Base-by-base conservation (phyloP, 371 early-diverging fungal species). In the Smittium culicis region DNA sequence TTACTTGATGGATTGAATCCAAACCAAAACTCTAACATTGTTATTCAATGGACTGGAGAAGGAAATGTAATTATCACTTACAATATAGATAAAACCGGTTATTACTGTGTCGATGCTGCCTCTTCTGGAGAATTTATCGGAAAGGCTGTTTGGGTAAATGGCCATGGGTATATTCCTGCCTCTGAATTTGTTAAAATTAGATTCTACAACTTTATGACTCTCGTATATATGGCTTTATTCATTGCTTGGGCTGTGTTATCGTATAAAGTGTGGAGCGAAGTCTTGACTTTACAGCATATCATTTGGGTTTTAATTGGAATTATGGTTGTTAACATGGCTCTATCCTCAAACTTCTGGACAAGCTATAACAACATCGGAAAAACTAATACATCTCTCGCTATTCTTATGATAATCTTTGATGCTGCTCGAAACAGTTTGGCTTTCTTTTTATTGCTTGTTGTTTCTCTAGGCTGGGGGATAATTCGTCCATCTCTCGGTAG, bases 381-480 rank as follows among this genome's bases (percentile, higher is more conserved):
- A 3, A 75, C 84, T 45, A 83, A 84, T 81, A 83, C 77, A 73
- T 69, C 61, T 45, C 71, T 73, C 61, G 70, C 71, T 17, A 64
- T 74, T 24, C 65, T 73, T 34, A 67, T 72, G 24, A 88, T 89
- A 16, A 71, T 94, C 57, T 77, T 96, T 45, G 93, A 92, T 74
- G 89, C 96, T 24, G 94, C 86, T 1, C 81, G 96, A 61, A 93
- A 88, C 73, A 90, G 90, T 68, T 76, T 93, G 68, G 92, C 96
- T 1, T 90, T 97, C 74, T 96, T 95, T 68, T 89, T 97, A 88
- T 80, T 97, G 8, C 77, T 96, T 35, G 89, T 97, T 60, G 96
- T 97, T 1, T 84, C 90, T 25, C 83, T 97, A 73, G 98, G 98
- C 14, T 97, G 93, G 72, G 93, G 98, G 64, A 95, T 97, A 0